Conservation (phyloP, 371 early-diverging fungal species). For the Rhizomucor miehei region DNA sequence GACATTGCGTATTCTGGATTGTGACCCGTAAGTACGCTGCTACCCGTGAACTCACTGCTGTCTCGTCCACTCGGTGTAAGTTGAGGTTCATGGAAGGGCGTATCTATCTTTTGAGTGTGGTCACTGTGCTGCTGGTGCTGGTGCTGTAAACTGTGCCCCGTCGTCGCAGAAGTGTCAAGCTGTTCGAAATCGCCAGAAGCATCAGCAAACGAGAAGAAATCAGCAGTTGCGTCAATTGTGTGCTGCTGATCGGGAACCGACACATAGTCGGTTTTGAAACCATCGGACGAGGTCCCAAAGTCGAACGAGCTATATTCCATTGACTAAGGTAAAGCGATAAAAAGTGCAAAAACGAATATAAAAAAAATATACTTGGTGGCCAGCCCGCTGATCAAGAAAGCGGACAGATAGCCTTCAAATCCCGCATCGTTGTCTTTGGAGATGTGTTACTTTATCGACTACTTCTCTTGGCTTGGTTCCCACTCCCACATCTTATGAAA, state of each 20-base stretch:
- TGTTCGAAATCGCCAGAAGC: slow-evolving; percentile 6
- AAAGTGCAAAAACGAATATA: no score
- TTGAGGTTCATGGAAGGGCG: slow-evolving; percentile 20
- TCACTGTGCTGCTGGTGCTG: slow-evolving; percentile 2
- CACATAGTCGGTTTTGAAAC: background rate
- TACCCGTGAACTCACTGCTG: slow-evolving; percentile 25
- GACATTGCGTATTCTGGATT: slow-evolving; percentile 46
- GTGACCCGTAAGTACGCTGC: slow-evolving; percentile 30
- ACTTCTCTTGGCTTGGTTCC: no score
- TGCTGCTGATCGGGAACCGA: background rate
- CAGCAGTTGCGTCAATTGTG: slow-evolving; percentile 4
- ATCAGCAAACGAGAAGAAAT: slow-evolving; percentile 33
- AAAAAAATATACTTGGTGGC: no score
- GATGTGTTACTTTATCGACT: no score
- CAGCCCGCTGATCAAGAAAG: no score
- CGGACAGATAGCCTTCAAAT: no score
- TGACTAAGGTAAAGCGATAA: no score
- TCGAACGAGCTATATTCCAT: background rate
- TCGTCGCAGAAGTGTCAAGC: background rate
- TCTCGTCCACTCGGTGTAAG: slow-evolving; percentile 36
- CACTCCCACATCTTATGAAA: no score
- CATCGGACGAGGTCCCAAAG: background rate
- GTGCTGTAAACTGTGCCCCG: background rate
- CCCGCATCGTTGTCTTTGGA: no score
- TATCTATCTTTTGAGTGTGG: background rate